Base-by-base conservation (phyloP, 768 basidiomycete species). In the Gymnopilus junonius region DNA sequence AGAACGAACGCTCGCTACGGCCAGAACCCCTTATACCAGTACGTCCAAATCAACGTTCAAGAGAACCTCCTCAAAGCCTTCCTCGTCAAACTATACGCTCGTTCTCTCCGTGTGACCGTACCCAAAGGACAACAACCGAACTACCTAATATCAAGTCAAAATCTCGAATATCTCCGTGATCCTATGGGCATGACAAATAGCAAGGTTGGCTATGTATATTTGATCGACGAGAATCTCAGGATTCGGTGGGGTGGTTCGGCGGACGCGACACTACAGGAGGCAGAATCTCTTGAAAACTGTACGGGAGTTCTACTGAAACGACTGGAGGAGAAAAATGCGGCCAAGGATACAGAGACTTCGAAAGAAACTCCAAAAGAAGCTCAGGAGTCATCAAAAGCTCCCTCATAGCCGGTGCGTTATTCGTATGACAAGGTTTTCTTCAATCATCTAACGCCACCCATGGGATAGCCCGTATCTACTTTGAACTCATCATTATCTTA, bases 211-310 rank as follows among this genome's bases (percentile, higher is more conserved):
- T 97, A 97, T 71, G 89, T 96, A 14, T 99, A 91, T 71, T 81
- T 99, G 12, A 86, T 98, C 27, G 97, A 99, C 71, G 85, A 89
- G 74, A 87, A 93, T 62, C 73, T 88, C 63, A 92, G 88, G 74
- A 85, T 99, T 50, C 85, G 97, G 20, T 99, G 97, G 97, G 96
- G 91, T 1, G 97, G 87, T 10, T 92, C 94, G 67, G 94, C 91
- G 7, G 92, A 93, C 68, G 93, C 95, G 0, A 90, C 85, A 62
- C 71, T 74, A 3, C 88, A 93, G 63, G 96, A 98, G 74, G 79
- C 84, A 2, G 78, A 85, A 59, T 83, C 87, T 12, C 76, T 97
- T 58, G 81, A 89, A 73, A 87, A 77, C 40, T 94, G 93, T 69
- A 81, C 87, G 0, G 85, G 85, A 4, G 89, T 93, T 3, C 79